Evolutionary conservation across 2,329 filamentous ascomycete genomes (phyloP).

Genomic region (Sporothrix euskadiensis): DNA sequence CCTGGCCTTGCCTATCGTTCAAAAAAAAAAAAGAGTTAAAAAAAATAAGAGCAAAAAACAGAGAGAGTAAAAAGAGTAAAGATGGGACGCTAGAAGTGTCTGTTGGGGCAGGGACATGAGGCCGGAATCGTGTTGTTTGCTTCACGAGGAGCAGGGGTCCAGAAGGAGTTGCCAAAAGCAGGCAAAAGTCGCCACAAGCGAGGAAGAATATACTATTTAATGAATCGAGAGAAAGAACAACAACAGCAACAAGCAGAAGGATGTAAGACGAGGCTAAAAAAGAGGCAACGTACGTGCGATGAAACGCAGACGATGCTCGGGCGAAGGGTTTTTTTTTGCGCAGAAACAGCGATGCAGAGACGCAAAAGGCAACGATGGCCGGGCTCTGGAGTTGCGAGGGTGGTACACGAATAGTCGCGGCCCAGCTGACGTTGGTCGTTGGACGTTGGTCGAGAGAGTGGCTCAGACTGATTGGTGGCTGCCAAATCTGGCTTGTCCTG

Average conservation of each 20-base stretch:
- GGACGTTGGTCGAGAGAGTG: not conserved
- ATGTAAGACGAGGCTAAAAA: not conserved
- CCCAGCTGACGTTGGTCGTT: not conserved
- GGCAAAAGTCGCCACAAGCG: slow-evolving; percentile 2
- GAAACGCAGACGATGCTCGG: slow-evolving; percentile 5
- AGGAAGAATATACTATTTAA: not conserved
- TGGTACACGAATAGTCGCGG: slow-evolving; percentile 7
- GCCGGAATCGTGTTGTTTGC: not conserved
- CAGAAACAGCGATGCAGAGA: slow-evolving; percentile 5
- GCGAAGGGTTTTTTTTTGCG: too few species aligned
- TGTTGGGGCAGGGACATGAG: slow-evolving; percentile 5
- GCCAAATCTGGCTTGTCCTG: not conserved
- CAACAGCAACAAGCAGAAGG: not conserved
- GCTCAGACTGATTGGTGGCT: not conserved
- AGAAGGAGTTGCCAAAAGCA: not conserved
- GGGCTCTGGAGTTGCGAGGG: not conserved
- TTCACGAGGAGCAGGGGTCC: not conserved
- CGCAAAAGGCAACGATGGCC: slow-evolving; percentile 8
- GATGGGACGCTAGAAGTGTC: not conserved
- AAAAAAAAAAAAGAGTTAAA: not conserved
- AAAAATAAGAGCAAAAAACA: not conserved
- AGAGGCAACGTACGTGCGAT: not conserved
- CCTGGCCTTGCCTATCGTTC: not conserved
- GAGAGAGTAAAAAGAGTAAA: not conserved
- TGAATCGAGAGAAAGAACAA: not conserved